Conservation (phyloP, 306 rosid species). For the Vicia villosa region DNA sequence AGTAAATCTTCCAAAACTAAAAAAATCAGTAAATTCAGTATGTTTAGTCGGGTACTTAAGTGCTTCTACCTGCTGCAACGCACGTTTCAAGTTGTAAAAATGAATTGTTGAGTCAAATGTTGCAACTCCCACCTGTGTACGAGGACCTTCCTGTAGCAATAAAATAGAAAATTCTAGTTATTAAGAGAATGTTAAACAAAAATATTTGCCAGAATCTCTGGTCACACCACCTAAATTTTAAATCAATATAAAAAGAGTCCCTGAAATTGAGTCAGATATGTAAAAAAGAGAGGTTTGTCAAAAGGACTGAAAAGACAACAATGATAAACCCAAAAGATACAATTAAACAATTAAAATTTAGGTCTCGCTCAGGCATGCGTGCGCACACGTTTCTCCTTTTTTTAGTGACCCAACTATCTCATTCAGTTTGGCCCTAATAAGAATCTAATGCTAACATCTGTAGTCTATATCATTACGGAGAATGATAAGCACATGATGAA, state of each 20-base stretch:
- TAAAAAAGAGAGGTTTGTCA: not conserved
- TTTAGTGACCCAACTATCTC: not conserved
- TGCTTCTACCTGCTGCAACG: slow-evolving; percentile 78
- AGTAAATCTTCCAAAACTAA: not conserved
- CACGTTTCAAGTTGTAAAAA: slow-evolving; percentile 93
- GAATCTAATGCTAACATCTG: not conserved
- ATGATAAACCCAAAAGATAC: slow-evolving; percentile 22
- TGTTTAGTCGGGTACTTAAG: slow-evolving; percentile 7
- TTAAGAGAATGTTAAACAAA: not conserved
- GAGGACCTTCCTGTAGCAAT: slow-evolving; percentile 86
- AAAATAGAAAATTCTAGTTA: slow-evolving; percentile 18
- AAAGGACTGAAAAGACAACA: slow-evolving; percentile 1
- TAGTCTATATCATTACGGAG: not conserved
- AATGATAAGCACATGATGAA: not conserved
- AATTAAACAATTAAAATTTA: not conserved
- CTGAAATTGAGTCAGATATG: not conserved
- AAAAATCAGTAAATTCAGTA: slow-evolving; percentile 8
- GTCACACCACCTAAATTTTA: not conserved
- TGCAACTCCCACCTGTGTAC: slow-evolving; percentile 86
- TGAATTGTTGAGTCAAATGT: slow-evolving; percentile 96
- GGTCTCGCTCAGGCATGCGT: not conserved
- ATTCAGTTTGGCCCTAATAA: not conserved
- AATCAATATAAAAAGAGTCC: not conserved
- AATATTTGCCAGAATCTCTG: not conserved
- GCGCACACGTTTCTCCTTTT: not conserved